phyloP scores from a whole-genome alignment of 176 grass and related monocot genomes.

The Oryza rufipogon region DNA sequence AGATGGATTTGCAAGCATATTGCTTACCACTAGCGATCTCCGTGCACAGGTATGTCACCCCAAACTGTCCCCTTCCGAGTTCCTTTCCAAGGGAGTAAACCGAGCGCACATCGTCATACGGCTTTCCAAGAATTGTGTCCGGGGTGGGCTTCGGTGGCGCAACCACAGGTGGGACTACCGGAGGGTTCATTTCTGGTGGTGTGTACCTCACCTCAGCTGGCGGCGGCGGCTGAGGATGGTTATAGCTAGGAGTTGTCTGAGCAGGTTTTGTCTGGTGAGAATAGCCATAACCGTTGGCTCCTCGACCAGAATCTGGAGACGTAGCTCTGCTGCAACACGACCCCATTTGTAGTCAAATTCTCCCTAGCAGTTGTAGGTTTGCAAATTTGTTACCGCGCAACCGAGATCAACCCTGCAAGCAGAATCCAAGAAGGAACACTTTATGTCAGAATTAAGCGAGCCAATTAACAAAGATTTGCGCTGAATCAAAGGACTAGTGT shows the following conservation, averaged over 20 bases:
- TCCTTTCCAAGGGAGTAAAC: slow-evolving; percentile 85
- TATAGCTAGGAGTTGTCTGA: slow-evolving; percentile 46
- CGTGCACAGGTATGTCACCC: slow-evolving; percentile 94
- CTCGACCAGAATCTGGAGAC: slow-evolving; percentile 46
- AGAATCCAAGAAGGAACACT: slow-evolving; percentile 14
- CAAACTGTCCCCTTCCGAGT: slow-evolving; percentile 95
- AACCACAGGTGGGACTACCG: slow-evolving; percentile 39
- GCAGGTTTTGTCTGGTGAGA: slow-evolving; percentile 46
- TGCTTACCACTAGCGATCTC: slow-evolving; percentile 71
- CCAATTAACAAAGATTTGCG: background rate
- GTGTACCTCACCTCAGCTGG: slow-evolving; percentile 43
- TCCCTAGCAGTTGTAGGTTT: slow-evolving; percentile 31
- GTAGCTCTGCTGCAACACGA: slow-evolving; percentile 70
- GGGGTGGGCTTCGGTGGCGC: slow-evolving; percentile 38
- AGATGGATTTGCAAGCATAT: slow-evolving; percentile 98
- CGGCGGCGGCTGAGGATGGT: slow-evolving; percentile 43
- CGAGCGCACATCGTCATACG: slow-evolving; percentile 65
- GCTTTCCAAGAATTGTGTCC: slow-evolving; percentile 82
- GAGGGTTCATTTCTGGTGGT: slow-evolving; percentile 49
- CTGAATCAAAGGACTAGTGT: slow-evolving; percentile 8
- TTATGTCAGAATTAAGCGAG: slow-evolving; percentile 35
- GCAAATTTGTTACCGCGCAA: slow-evolving; percentile 17
- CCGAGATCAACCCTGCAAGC: slow-evolving; percentile 38
- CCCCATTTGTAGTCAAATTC: slow-evolving; percentile 62
- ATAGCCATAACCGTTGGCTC: slow-evolving; percentile 65